Evolutionary conservation across 148 eudicot species (phyloP), one percentile per base, ranked within the genome.

Genomic region (Rhododendron williamsianum): DNA sequence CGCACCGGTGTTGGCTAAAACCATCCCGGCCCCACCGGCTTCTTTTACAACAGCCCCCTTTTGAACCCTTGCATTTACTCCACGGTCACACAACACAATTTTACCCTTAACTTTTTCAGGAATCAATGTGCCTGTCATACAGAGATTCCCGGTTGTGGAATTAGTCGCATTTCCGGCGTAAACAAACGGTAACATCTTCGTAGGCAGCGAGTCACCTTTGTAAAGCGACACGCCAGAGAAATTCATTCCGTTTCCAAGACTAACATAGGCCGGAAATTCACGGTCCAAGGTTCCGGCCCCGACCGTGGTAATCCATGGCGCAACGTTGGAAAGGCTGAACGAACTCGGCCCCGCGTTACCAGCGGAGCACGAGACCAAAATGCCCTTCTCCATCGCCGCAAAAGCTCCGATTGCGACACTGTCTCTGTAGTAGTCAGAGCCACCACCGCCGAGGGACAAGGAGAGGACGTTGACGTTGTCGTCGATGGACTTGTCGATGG

Each of bases 231-330:
- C 91, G 5, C 92, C 92, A 0, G 92, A 89, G 85, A 52, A 89
- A 67, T 91, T 89, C 71, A 84, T 81, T 12, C 92, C 92, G 35
- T 89, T 86, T 2, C 92, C 92, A 41, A 91, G 91, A 83, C 84
- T 88, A 69, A 87, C 92, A 27, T 11, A 83, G 30, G 92, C 92
- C 46, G 92, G 92, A 45, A 91, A 91, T 27, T 88, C 91, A 10
- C 92, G 90, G 74, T 91, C 92, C 45, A 91, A 45, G 2, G 92
- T 91, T 4, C 92, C 92, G 25, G 92, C 92, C 18, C 92, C 92
- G 56, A 91, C 91, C 72, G 92, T 91, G 72, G 92, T 91, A 23
- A 91, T 89, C 92, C 92, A 91, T 5, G 92, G 92, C 0, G 92
- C 92, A 60, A 85, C 74, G 78, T 91, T 91, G 56, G 92, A 87